Base-by-base conservation (phyloP, 352 stramenopile genomes). In the Pythium dissotocum region DNA sequence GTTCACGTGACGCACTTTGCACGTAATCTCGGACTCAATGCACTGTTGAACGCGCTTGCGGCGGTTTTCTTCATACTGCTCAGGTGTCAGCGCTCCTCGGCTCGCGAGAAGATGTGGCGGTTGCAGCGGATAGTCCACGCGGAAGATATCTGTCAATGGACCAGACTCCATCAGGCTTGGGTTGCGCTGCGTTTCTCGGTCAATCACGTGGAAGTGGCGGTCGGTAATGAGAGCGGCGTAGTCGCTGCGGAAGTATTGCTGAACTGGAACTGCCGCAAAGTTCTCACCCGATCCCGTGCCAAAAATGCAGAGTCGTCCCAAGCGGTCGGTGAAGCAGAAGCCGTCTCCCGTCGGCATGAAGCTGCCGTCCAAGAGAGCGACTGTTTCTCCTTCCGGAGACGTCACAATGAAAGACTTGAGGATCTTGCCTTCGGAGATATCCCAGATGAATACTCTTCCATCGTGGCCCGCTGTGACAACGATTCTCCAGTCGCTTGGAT, bases 161-260 rank as follows among this genome's bases (percentile, higher is more conserved):
- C 89, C 89, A 7, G 82, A 79, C 18, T 88, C 82, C 79, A 96
- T 94, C 65, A 97, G 67, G 56, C 94, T 96, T 21, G 91, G 87
- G 28, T 93, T 73, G 12, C 91, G 71, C 65, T 97, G 83, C 14
- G 90, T 97, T 58, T 93, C 89, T 7, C 87, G 82, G 68, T 98
- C 94, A 2, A 90, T 75, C 6, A 97, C 92, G 52, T 97, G 94
- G 44, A 96, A 91, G 61, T 95, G 70, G 6, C 81, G 73, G 76
- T 98, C 94, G 5, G 88, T 92, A 16, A 97, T 63, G 28, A 98
- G 76, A 65, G 91, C 87, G 7, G 83, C 83, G 60, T 98, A 98
- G 70, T 98, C 94, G 30, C 83, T 94, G 6, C 85, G 73, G 61
- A 98, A 98, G 61, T 93, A 93, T 67, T 94, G 86, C 63, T 93